Evolutionary conservation across 1,284 basidiomycete species (phyloP).

Genomic region (Taiwanofungus camphoratus): DNA sequence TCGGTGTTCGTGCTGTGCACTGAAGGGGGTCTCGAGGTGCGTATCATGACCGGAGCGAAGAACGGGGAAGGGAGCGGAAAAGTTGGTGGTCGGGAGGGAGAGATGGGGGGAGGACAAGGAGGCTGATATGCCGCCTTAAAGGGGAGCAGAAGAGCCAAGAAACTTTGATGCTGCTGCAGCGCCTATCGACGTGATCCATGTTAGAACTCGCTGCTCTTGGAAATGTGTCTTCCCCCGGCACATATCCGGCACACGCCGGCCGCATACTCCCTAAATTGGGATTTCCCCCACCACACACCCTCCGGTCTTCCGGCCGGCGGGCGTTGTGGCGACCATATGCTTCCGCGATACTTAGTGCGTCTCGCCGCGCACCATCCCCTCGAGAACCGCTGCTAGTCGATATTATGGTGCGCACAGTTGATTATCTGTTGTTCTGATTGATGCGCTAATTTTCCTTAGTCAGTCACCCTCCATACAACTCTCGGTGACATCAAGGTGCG

Average conservation of each 20-base stretch:
- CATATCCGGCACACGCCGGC: neutral
- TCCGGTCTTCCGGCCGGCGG: too few relatives aligned
- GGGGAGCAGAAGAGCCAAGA: slow-evolving; percentile 8
- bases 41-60: slow-evolving; percentile 36
- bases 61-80: slow-evolving; percentile 14
- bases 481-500: slow-evolving; percentile 92
- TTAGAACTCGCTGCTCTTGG: slow-evolving; percentile 3
- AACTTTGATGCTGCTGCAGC: neutral
- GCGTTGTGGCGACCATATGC: too few relatives aligned
- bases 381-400: neutral
- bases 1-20: slow-evolving; percentile 43
- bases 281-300: too few relatives aligned
- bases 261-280: neutral
- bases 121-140: slow-evolving; percentile 15
- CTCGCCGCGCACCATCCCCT: slow-evolving; percentile 1
- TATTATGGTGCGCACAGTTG: slow-evolving; percentile 15
- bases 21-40: slow-evolving; percentile 47
- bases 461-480: slow-evolving; percentile 91
- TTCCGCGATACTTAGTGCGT: too few relatives aligned
- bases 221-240: neutral
- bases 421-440: slow-evolving; percentile 2
- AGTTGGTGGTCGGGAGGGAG: slow-evolving; percentile 21
- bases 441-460: slow-evolving; percentile 43
- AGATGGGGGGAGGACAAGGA: slow-evolving; percentile 11
- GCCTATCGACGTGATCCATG: slow-evolving; percentile 6